phyloP scores from a whole-genome alignment of 441 rosid genomes.

The Croton setiger region DNA sequence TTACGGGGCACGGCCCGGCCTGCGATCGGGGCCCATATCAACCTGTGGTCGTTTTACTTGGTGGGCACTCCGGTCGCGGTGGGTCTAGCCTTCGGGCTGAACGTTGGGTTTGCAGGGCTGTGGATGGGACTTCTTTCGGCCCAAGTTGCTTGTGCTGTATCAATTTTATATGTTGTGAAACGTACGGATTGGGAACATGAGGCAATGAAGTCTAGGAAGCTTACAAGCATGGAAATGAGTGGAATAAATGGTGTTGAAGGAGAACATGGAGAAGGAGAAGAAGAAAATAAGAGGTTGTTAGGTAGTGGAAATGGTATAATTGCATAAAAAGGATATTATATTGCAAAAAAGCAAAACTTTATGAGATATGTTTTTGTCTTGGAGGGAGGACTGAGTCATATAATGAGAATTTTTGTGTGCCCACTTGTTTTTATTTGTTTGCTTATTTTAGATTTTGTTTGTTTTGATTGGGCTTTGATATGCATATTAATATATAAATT shows the following conservation, averaged over 20 bases:
- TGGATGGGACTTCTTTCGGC: constrained; percentile 91
- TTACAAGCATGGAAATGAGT: constrained; percentile 50
- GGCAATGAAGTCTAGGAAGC: constrained; percentile 60
- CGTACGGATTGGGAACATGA: constrained; percentile 87
- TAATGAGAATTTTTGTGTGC: background rate
- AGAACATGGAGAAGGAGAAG: constrained; percentile 19
- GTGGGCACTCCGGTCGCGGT: constrained; percentile 95
- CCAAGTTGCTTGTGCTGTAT: constrained; percentile 75
- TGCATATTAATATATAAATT: background rate
- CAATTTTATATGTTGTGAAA: constrained; percentile 51
- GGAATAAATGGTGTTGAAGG: constrained; percentile 19
- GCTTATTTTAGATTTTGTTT: background rate
- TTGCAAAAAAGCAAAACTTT: constrained; percentile 20
- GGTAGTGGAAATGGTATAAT: constrained; percentile 39
- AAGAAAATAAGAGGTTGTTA: constrained; percentile 40
- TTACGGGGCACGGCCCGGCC: constrained; percentile 88
- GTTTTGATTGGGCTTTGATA: constrained; percentile 5
- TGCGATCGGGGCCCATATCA: constrained; percentile 66
- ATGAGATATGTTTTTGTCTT: constrained; percentile 22
- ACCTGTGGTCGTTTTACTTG: constrained; percentile 78
- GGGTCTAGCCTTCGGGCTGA: constrained; percentile 69
- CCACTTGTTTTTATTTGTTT: background rate
- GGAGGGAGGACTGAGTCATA: constrained; percentile 14
- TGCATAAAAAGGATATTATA: constrained; percentile 16
- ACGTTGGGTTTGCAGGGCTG: constrained; percentile 76